Base-by-base conservation (phyloP, 805 yeast species). In the Ogataea nonfermentans region DNA sequence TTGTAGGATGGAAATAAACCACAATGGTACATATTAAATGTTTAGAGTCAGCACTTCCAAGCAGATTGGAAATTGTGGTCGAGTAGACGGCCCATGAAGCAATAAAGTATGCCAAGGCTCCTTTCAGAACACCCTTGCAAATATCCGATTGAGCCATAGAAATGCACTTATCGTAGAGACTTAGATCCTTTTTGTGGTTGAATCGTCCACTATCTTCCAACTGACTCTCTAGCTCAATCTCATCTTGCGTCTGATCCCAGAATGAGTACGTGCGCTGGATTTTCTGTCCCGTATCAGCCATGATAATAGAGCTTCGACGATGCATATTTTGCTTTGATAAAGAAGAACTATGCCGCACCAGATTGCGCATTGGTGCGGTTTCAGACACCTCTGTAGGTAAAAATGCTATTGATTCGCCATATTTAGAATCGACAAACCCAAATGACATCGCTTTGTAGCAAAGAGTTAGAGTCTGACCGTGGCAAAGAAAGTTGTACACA, bases 1-100 rank as follows among this genome's bases (percentile, higher is more conserved):
- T 61, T 2, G 90, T 74, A 0, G 95, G 88, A 55, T 86, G 93
- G 66, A 87, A 86, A 59, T 87, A 87, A 2, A 86, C 93, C 1
- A 86, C 83, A 8, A 82, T 82, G 0, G 95, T 87, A 26, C 95
- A 88, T 3, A 83, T 79, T 47, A 84, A 73, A 65, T 86, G 95
- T 57, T 86, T 86, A 9, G 84, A 78, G 60, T 84, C 90, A 17
- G 84, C 71, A 24, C 63, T 57, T 0, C 95, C 95, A 29, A 84
- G 56, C 2, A 78, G 44, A 12, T 59, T 51, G 9, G 79, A 70
- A 32, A 80, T 63, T 1, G 73, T 63, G 1, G 70, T 53, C 49
- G 70, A 71, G 57, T 81, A 84, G 12, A 86, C 93, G 1, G 81
- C 85, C 41, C 84, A 53, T 0, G 95, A 81, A 1, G 89, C 91